These are phyloP conservation scores for Cornus florida DNA, from an alignment of 148 eudicot species.

Conservation along the genomic window DNA sequence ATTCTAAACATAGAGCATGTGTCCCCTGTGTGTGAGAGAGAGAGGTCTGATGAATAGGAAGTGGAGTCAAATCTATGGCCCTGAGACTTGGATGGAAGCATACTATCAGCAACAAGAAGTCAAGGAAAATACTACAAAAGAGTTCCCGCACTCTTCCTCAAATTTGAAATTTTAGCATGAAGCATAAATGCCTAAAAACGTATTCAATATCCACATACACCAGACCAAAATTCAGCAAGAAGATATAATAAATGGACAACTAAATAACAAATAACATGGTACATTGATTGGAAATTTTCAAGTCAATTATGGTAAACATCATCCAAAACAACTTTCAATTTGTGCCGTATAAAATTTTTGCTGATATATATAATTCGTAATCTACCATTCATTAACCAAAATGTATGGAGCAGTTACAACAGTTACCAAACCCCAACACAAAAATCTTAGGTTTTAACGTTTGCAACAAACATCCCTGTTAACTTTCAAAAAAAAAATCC, in stretches of 20 bases:
- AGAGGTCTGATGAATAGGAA: background rate
- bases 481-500: too few relatives aligned
- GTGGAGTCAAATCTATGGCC: background rate
- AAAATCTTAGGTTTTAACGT: background rate
- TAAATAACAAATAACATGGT: background rate
- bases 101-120: background rate
- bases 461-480: too few relatives aligned
- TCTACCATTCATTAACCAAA: background rate
- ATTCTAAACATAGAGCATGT: background rate
- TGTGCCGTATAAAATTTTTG: background rate
- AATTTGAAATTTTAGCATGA: background rate
- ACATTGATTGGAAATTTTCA: background rate
- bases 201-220: background rate
- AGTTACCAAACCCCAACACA: background rate
- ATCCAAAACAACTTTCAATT: background rate
- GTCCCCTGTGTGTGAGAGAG: background rate
- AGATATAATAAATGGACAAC: background rate
- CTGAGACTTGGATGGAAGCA: background rate
- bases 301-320: background rate
- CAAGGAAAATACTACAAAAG: background rate
- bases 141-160: background rate
- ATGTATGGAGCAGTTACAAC: background rate
- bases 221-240: background rate
- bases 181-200: background rate
- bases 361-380: conserved; percentile 1